Evolutionary conservation across 352 stramenopile species (phyloP).

Genomic region (Phytophthora quininea): DNA sequence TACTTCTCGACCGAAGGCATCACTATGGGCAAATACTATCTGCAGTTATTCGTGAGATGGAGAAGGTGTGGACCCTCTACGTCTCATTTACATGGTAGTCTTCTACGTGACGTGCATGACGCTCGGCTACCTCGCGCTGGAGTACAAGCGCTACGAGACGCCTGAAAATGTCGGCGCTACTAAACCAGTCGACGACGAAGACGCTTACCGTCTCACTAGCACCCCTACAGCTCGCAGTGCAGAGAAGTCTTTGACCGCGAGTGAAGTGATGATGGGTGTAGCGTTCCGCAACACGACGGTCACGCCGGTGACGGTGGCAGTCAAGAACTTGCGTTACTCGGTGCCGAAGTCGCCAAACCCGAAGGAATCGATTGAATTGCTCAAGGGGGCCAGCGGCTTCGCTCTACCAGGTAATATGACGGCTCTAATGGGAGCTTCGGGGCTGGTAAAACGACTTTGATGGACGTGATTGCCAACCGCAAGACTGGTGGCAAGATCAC

Average conservation of each 20-base stretch:
- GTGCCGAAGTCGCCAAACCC: not conserved
- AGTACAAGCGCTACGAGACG: not conserved
- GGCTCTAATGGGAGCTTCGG: not conserved
- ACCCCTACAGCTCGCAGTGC: not conserved
- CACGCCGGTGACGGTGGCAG: not conserved
- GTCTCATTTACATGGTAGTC: not conserved
- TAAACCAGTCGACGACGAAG: not conserved
- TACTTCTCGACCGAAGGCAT: not conserved
- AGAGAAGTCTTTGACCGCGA: not conserved
- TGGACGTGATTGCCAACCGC: not conserved
- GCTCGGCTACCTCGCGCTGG: not conserved
- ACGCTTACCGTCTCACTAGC: no score
- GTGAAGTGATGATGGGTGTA: not conserved
- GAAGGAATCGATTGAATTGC: not conserved
- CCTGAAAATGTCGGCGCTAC: not conserved
- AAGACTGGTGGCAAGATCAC: not conserved
- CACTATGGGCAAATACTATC: not conserved
- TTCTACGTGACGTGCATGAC: not conserved
- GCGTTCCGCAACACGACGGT: not conserved
- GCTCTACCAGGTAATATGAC: not conserved
- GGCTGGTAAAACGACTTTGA: constrained; percentile 1
- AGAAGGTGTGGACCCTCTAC: not conserved
- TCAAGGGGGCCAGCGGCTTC: not conserved
- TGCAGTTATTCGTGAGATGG: not conserved
- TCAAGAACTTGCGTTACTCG: not conserved